These are phyloP conservation scores for Spiromastix sp. DNA, from an alignment of 2,329 filamentous ascomycete genomes.

Conservation along the genomic window DNA sequence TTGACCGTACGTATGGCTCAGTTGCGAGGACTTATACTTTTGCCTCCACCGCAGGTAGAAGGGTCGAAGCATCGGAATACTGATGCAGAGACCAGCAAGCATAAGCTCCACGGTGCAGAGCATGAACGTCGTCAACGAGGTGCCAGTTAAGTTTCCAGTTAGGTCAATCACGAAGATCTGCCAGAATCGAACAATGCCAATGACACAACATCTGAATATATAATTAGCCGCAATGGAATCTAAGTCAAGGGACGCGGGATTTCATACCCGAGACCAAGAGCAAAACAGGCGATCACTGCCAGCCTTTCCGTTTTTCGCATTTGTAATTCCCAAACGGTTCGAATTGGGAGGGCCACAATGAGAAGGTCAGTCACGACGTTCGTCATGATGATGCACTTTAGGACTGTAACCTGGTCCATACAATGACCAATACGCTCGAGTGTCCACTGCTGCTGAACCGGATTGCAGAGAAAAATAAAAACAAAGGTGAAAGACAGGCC, in stretches of 20 bases:
- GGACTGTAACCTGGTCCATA: not conserved
- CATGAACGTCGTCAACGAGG: not conserved
- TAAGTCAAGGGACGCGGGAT: not conserved
- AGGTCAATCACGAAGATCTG: not conserved
- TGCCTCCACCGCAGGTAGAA: constrained; percentile 2
- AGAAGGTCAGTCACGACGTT: not conserved
- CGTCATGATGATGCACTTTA: not conserved
- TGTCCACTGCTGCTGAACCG: not conserved
- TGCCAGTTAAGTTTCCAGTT: not conserved
- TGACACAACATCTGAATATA: not conserved
- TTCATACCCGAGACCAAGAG: not conserved
- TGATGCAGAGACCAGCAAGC: not conserved
- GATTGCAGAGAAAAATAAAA: not conserved
- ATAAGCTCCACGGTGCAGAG: not conserved
- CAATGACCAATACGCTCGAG: not conserved
- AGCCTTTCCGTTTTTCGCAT: constrained; percentile 1
- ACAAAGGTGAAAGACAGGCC: not conserved
- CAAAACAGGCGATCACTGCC: not conserved
- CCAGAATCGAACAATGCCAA: not conserved
- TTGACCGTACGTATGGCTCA: not conserved
- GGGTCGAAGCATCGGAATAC: constrained; percentile 1
- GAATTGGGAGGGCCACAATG: not conserved
- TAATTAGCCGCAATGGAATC: not conserved
- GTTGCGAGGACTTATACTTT: constrained; percentile 1
- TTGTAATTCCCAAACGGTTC: not conserved